Evolutionary conservation across 2,329 filamentous ascomycete species (phyloP).

Genomic region (Nemania sp.): DNA sequence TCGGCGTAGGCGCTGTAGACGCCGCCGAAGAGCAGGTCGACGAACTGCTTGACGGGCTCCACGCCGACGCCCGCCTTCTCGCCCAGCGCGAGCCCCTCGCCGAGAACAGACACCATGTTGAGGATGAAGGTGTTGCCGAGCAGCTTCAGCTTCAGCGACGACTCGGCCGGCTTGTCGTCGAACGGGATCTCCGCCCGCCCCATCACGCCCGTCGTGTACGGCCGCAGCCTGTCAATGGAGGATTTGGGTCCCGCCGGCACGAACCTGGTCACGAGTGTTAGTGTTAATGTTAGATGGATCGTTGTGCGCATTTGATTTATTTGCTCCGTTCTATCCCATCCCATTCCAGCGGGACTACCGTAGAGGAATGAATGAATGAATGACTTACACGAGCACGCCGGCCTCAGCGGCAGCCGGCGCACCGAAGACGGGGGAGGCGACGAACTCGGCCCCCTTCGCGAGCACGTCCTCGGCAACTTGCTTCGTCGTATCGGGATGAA

Average conservation of each 20-base stretch:
- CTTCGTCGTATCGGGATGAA: constrained; percentile 81
- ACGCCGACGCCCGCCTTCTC: constrained; percentile 79
- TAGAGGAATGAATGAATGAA: background rate
- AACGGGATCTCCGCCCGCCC: constrained; percentile 60
- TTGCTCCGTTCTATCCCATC: background rate
- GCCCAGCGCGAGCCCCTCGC: constrained; percentile 77
- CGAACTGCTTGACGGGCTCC: constrained; percentile 70
- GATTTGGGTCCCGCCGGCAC: constrained; percentile 65
- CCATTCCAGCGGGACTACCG: no score
- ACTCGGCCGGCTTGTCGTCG: constrained; percentile 43
- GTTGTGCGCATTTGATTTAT: background rate
- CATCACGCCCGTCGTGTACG: constrained; percentile 70
- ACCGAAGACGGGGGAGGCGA: constrained; percentile 72
- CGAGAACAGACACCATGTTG: constrained; percentile 78
- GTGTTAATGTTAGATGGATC: no score
- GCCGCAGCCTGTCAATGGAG: constrained; percentile 63
- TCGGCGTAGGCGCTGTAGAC: constrained; percentile 75
- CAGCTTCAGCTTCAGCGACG: constrained; percentile 75
- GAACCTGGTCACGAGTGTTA: constrained; percentile 43
- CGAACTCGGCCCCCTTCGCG: constrained; percentile 69
- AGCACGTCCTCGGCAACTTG: constrained; percentile 62
- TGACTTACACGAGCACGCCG: constrained; percentile 59
- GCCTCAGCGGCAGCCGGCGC: constrained; percentile 65
- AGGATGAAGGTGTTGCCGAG: constrained; percentile 87
- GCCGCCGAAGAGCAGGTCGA: constrained; percentile 75